phyloP scores from a whole-genome alignment of 164 flowering plant genomes.

The Berberis vulgaris region DNA sequence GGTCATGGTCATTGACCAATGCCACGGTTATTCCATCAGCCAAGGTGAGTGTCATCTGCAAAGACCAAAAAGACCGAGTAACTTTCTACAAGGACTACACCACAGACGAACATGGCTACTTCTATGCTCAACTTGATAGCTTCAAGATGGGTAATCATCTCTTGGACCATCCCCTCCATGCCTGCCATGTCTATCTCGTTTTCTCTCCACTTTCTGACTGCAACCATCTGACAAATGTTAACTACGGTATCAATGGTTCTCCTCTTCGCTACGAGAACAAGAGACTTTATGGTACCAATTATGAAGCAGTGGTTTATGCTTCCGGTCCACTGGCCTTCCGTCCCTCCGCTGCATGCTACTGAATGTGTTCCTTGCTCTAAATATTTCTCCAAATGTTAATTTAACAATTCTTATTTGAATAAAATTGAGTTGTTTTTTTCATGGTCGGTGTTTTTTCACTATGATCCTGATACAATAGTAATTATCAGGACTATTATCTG shows the following conservation, averaged over 20 bases:
- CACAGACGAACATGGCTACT: slow-evolving; percentile 53
- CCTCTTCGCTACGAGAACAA: slow-evolving; percentile 58
- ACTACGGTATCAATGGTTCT: slow-evolving; percentile 55
- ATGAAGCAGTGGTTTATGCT: slow-evolving; percentile 61
- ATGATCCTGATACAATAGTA: too few relatives aligned
- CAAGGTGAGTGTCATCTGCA: slow-evolving; percentile 65
- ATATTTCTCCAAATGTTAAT: too few relatives aligned
- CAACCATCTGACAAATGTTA: slow-evolving; percentile 54
- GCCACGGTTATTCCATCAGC: slow-evolving; percentile 56
- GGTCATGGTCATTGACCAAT: slow-evolving; percentile 45
- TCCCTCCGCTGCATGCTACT: slow-evolving; percentile 15
- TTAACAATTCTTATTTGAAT: too few relatives aligned
- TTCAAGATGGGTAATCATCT: slow-evolving; percentile 38
- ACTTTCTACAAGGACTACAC: slow-evolving; percentile 48
- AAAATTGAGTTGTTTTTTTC: too few relatives aligned
- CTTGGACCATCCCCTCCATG: slow-evolving; percentile 70
- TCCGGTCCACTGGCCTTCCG: slow-evolving; percentile 83
- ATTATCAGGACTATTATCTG: too few relatives aligned
- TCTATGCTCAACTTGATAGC: slow-evolving; percentile 54
- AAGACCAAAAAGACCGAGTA: slow-evolving; percentile 42
- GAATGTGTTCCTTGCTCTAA: too few relatives aligned
- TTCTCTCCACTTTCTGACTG: slow-evolving; percentile 59
- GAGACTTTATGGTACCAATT: slow-evolving; percentile 23
- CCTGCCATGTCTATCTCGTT: slow-evolving; percentile 61
- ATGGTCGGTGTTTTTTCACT: too few relatives aligned